A percentile compares a stretch with the other conserved stretches of the same genome.
phyloP scores from a whole-genome alignment of 2,329 filamentous ascomycete species.

The Sarocladium oryzae region DNA sequence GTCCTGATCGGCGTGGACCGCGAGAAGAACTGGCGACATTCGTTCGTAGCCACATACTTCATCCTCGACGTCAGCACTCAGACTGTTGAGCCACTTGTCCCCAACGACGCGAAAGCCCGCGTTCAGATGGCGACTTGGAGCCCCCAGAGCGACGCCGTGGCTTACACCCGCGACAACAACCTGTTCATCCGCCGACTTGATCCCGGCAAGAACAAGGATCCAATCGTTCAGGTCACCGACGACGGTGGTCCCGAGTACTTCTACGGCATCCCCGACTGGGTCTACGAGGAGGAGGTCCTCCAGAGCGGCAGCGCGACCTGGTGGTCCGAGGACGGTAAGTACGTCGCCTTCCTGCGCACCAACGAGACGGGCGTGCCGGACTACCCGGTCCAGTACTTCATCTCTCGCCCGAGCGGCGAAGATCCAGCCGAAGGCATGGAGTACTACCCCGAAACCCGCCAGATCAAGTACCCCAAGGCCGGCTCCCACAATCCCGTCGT shows the following conservation, averaged over 20 bases:
- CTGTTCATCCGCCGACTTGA: slow-evolving; percentile 66
- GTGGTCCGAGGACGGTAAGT: slow-evolving; percentile 90
- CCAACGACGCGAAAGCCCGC: slow-evolving; percentile 53
- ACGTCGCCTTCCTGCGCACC: slow-evolving; percentile 84
- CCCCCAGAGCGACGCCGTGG: slow-evolving; percentile 75
- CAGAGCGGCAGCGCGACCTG: slow-evolving; percentile 75
- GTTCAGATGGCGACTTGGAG: slow-evolving; percentile 89
- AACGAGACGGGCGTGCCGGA: slow-evolving; percentile 90
- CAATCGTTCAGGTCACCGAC: slow-evolving; percentile 65
- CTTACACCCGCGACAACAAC: slow-evolving; percentile 84
- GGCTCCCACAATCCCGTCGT: slow-evolving; percentile 91
- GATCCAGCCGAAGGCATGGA: slow-evolving; percentile 63
- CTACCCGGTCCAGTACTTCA: slow-evolving; percentile 89
- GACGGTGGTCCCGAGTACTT: slow-evolving; percentile 88
- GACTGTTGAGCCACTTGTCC: slow-evolving; percentile 68
- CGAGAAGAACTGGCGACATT: slow-evolving; percentile 82
- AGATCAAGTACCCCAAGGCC: slow-evolving; percentile 97
- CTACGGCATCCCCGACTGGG: slow-evolving; percentile 96
- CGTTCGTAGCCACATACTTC: slow-evolving; percentile 80
- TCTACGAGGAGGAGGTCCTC: slow-evolving; percentile 70
- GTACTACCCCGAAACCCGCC: slow-evolving; percentile 79
- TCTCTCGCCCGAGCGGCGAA: slow-evolving; percentile 75
- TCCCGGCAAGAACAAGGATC: slow-evolving; percentile 35
- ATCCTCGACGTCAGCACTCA: slow-evolving; percentile 85
- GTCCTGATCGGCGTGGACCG: slow-evolving; percentile 73